Evolutionary conservation across 257 asterid genomes (phyloP), one percentile per base, ranked within the genome.

Genomic region (Craterostigma plantagineum): DNA sequence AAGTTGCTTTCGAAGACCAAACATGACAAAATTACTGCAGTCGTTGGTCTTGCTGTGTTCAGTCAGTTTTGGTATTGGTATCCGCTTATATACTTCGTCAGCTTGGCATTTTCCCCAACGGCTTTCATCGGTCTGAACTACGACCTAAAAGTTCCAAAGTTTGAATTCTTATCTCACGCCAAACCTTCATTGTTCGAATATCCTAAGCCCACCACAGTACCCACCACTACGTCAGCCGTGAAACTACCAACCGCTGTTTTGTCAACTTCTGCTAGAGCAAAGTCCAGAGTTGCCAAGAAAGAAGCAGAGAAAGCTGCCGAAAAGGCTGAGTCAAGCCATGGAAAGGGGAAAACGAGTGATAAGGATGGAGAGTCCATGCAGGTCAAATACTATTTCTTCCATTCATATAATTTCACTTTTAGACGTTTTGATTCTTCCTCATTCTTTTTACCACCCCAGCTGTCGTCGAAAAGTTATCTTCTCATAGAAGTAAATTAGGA

Each of bases 11-110:
- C 97, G 0, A 78, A 86, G 69, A 67, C 84, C 0, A 86, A 86
- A 54, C 94, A 86, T 36, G 93, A 86, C 54, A 78, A 72, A 66
- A 60, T 86, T 34, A 79, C 84, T 17, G 94, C 97, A 27, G 76
- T 86, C 23, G 81, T 90, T 52, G 99, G 99, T 45, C 92, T 90
- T 34, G 99, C 92, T 9, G 94, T 90, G 52, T 90, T 90, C 73
- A 87, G 83, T 50, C 98, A 87, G 63, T 87, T 82, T 74, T 87
- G 98, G 98, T 82, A 82, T 52, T 83, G 99, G 99, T 83, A 90
- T 56, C 99, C 99, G 1, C 99, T 90, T 35, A 83, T 75, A 63
- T 80, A 90, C 52, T 83, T 90, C 60, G 55, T 75, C 36, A 90
- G 99, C 62, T 59, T 90, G 67, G 63, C 99, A 7, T 90, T 90